phyloP scores from a whole-genome alignment of 2,329 filamentous ascomycete species.

The Stemphylium beticola region DNA sequence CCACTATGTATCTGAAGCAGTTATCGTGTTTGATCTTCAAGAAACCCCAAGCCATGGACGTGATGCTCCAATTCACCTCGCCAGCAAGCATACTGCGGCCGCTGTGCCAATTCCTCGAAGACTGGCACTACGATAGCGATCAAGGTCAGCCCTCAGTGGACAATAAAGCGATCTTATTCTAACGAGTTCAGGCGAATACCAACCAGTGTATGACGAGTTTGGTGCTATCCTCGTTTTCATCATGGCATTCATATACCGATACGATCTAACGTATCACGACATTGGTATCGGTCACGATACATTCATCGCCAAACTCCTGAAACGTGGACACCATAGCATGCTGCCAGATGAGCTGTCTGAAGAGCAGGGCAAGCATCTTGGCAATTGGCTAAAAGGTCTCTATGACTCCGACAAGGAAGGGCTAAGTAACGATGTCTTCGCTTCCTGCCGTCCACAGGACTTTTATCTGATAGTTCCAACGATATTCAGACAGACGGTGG shows the following conservation, averaged over 20 bases:
- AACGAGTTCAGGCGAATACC: conserved; percentile 68
- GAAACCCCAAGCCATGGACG: conserved; percentile 73
- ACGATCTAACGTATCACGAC: conserved; percentile 68
- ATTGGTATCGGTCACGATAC: conserved; percentile 69
- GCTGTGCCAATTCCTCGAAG: conserved; percentile 75
- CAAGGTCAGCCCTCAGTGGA: conserved; percentile 56
- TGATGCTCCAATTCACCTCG: conserved; percentile 77
- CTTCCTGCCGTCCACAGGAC: conserved; percentile 79
- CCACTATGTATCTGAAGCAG: conserved; percentile 79
- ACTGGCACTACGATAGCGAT: conserved; percentile 82
- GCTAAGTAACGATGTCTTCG: conserved; percentile 80
- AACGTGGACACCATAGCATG: conserved; percentile 63
- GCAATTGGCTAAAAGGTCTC: conserved; percentile 77
- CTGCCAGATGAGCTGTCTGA: conserved; percentile 66
- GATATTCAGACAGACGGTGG: conserved; percentile 75
- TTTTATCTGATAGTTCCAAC: conserved; percentile 81
- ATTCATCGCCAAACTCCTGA: conserved; percentile 72
- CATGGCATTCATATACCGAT: conserved; percentile 76
- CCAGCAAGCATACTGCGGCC: conserved; percentile 73
- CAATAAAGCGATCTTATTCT: conserved; percentile 7
- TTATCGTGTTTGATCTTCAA: conserved; percentile 76
- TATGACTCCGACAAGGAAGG: conserved; percentile 72
- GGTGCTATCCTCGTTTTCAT: conserved; percentile 76
- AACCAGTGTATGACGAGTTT: conserved; percentile 86
- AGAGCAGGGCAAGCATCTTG: conserved; percentile 70